These are phyloP conservation scores for Penicillium cosmopolitanum DNA, from an alignment of 495 filamentous ascomycete genomes.

Conservation along the genomic window DNA sequence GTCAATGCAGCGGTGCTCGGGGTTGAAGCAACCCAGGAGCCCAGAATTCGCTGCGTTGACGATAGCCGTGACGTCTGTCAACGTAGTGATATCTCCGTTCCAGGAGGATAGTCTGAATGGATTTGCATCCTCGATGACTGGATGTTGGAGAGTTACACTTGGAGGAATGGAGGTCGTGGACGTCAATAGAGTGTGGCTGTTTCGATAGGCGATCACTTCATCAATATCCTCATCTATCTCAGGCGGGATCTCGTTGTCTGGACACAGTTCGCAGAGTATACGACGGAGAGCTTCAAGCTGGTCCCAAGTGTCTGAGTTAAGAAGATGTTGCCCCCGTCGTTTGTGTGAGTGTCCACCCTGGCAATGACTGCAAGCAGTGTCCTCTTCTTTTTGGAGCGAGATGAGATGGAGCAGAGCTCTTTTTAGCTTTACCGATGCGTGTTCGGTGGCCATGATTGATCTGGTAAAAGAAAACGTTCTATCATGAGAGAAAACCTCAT, in stretches of 20 bases:
- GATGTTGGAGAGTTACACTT: not conserved
- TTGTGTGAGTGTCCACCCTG: not conserved
- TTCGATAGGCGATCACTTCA: constrained; percentile 19
- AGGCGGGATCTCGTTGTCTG: constrained; percentile 7
- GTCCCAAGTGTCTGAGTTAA: constrained; percentile 18
- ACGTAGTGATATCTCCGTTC: constrained; percentile 33
- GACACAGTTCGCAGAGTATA: constrained; percentile 18
- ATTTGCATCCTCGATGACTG: not conserved
- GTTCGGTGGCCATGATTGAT: not conserved
- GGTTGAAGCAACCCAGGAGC: constrained; percentile 29
- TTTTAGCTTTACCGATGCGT: not conserved
- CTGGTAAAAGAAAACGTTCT: not conserved
- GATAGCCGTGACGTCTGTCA: constrained; percentile 29
- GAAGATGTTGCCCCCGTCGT: constrained; percentile 12
- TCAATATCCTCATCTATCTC: constrained; percentile 20
- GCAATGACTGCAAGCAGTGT: not conserved
- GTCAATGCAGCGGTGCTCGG: constrained; percentile 33
- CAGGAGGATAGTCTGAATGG: constrained; percentile 15
- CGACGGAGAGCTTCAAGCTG: constrained; percentile 20
- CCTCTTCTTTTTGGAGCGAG: not conserved
- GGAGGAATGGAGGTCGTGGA: constrained; percentile 16
- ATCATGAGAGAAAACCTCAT: not conserved
- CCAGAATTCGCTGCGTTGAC: constrained; percentile 31
- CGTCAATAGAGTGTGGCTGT: constrained; percentile 21
- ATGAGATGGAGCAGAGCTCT: not conserved